Conservation (phyloP, 345 rosid genomes). For the Populus davidiana region DNA sequence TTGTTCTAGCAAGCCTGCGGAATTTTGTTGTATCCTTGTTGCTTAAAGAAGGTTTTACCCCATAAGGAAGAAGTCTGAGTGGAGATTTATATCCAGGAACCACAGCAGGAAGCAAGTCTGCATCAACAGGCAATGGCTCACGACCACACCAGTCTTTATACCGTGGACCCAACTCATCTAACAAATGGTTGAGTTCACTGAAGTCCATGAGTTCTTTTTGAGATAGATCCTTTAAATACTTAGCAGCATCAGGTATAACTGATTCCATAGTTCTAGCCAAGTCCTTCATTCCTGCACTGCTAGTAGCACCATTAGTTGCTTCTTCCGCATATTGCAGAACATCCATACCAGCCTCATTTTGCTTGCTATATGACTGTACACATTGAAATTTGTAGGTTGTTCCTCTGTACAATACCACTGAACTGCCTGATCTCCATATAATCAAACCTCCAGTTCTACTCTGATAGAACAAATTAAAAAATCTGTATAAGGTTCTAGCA, state of each 20-base stretch:
- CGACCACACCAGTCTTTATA: slow-evolving; percentile 86
- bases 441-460: slow-evolving; percentile 81
- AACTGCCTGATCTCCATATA: slow-evolving; percentile 95
- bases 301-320: slow-evolving; percentile 10
- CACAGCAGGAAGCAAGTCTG: slow-evolving; percentile 74
- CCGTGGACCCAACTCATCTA: slow-evolving; percentile 85
- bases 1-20: slow-evolving; percentile 65
- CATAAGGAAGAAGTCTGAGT: slow-evolving; percentile 67
- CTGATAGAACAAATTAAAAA: slow-evolving; percentile 41
- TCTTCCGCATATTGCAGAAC: slow-evolving; percentile 10
- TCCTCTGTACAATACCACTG: slow-evolving; percentile 84
- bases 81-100: slow-evolving; percentile 70
- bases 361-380: slow-evolving; percentile 54
- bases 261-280: slow-evolving; percentile 16
- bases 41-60: slow-evolving; percentile 54
- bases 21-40: slow-evolving; percentile 57
- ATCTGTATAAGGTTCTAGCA: slow-evolving; percentile 18
- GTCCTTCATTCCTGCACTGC: slow-evolving; percentile 16
- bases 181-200: slow-evolving; percentile 52
- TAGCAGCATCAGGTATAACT: slow-evolving; percentile 35
- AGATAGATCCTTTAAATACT: slow-evolving; percentile 47
- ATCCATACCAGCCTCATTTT: slow-evolving; percentile 29
- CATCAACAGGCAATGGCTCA: slow-evolving; percentile 91
- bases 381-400: slow-evolving; percentile 66
- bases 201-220: slow-evolving; percentile 54